A percentile compares a stretch with the other conserved stretches of the same genome.
Conservation (phyloP, 2,329 filamentous ascomycete species). For the Penicillium sclerotigenum region DNA sequence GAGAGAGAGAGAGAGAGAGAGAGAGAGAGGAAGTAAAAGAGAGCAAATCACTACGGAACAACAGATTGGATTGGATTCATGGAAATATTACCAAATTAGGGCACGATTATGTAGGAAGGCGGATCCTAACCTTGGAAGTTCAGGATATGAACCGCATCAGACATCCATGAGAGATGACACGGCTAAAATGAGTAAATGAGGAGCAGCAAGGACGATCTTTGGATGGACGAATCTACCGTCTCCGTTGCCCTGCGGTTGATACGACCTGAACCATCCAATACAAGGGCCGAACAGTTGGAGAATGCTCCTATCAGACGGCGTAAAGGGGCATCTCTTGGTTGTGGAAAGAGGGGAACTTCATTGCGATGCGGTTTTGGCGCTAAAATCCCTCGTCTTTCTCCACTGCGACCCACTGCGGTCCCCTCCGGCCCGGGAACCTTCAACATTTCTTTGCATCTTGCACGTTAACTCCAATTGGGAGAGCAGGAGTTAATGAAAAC, state of each 20-base stretch:
- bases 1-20: not conserved
- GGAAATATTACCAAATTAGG: conserved; percentile 13
- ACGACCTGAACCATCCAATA: conserved; percentile 14
- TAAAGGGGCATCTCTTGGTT: conserved; percentile 6
- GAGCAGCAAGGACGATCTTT: conserved; percentile 21
- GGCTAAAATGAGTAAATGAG: conserved; percentile 21
- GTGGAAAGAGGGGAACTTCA: conserved; percentile 13
- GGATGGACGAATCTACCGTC: conserved; percentile 18
- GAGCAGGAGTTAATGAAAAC: not conserved
- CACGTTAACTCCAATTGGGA: not conserved
- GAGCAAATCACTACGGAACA: conserved; percentile 10
- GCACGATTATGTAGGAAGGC: conserved; percentile 15
- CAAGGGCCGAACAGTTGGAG: conserved; percentile 24
- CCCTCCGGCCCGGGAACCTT: conserved; percentile 28
- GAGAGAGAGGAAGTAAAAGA: not conserved
- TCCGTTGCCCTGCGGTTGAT: conserved; percentile 14
- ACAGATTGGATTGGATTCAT: not conserved
- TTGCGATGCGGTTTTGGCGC: conserved; percentile 7
- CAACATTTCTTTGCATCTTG: conserved; percentile 16
- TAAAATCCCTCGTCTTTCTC: conserved; percentile 19
- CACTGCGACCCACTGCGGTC: conserved; percentile 26
- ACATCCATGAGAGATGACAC: conserved; percentile 18
- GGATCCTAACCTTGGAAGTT: conserved; percentile 13
- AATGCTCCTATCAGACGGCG: conserved; percentile 21
- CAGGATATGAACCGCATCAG: conserved; percentile 18